Conservation (phyloP, 2,329 filamentous ascomycete species). For the Aspergillus latus region DNA sequence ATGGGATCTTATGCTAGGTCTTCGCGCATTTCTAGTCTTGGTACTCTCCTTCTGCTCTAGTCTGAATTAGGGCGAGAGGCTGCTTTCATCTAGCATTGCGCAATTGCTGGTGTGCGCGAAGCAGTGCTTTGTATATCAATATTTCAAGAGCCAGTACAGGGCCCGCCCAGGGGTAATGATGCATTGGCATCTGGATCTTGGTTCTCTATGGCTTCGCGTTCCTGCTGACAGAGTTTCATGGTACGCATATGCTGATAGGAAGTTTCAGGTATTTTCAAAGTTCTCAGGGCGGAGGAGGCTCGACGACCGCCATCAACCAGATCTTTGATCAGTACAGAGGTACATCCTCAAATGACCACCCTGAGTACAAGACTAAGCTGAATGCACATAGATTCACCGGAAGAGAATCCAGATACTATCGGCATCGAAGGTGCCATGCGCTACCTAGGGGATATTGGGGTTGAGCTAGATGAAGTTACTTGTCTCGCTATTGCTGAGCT, state of each 20-base stretch:
- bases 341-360: slow-evolving; percentile 24
- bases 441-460: slow-evolving; percentile 69
- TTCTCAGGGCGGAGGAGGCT: slow-evolving; percentile 25
- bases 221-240: background rate
- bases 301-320: slow-evolving; percentile 50
- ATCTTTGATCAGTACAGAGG: slow-evolving; percentile 66
- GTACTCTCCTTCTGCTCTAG: background rate
- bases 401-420: slow-evolving; percentile 69
- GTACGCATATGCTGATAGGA: background rate
- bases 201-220: background rate
- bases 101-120: too few relatives aligned
- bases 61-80: too few relatives aligned
- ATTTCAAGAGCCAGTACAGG: background rate
- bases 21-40: background rate
- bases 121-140: background rate
- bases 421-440: slow-evolving; percentile 75
- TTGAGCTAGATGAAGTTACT: slow-evolving; percentile 75
- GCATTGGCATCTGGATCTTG: background rate
- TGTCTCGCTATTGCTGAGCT: slow-evolving; percentile 76
- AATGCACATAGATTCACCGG: slow-evolving; percentile 46
- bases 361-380: background rate
- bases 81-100: too few relatives aligned
- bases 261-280: slow-evolving; percentile 34
- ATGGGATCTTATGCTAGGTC: background rate
- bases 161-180: background rate